Conservation (phyloP, 805 yeast species). For the Ogataea degrootiae region DNA sequence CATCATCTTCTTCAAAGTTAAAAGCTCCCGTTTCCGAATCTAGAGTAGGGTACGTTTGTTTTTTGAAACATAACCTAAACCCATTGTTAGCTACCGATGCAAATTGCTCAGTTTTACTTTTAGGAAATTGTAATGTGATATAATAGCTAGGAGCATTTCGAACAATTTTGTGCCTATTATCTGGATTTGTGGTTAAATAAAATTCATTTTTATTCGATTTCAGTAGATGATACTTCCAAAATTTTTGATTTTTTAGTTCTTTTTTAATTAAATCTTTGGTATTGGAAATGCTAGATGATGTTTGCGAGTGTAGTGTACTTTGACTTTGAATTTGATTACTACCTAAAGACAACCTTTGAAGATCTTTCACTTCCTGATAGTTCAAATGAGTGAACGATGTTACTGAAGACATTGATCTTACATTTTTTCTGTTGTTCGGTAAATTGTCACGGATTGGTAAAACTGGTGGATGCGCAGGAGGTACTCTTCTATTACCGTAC, state of each 20-base stretch:
- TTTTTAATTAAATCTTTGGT: not conserved
- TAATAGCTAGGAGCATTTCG: conserved; percentile 61
- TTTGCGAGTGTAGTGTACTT: not conserved
- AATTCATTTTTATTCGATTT: conserved; percentile 46
- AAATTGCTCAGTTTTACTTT: conserved; percentile 2
- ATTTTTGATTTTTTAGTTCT: conserved; percentile 20
- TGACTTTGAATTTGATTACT: not conserved
- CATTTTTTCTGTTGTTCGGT: not conserved
- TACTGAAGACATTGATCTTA: not conserved
- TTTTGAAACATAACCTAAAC: conserved; percentile 29
- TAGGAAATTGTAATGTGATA: conserved; percentile 35
- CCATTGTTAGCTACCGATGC: conserved; percentile 23
- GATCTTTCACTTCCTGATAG: conserved; percentile 15
- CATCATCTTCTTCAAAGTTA: conserved; percentile 5
- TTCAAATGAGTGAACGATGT: not conserved
- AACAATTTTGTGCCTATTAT: conserved; percentile 51
- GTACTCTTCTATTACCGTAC: not conserved
- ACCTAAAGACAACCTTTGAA: conserved; percentile 1
- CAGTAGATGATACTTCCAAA: conserved; percentile 63
- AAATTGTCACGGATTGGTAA: not conserved
- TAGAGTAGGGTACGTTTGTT: conserved; percentile 14
- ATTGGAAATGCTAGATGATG: not conserved
- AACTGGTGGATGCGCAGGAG: not conserved
- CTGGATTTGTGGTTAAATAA: conserved; percentile 66
- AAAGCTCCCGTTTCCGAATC: conserved; percentile 3